Evolutionary conservation across 257 asterid species (phyloP).

Genomic region (Petunia secreta): DNA sequence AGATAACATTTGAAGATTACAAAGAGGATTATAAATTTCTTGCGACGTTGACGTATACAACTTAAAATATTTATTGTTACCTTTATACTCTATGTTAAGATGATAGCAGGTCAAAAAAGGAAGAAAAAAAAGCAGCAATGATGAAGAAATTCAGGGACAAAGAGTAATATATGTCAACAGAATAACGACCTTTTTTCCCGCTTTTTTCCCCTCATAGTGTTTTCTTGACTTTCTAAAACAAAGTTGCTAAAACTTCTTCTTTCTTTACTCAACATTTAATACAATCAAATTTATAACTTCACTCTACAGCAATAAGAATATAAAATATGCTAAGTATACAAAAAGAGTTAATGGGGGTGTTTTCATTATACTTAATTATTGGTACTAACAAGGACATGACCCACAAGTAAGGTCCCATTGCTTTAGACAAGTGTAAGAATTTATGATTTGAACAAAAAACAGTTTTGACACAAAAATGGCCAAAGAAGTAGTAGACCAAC

Average conservation of each 20-base stretch:
- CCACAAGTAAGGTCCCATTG: slow-evolving; percentile 59
- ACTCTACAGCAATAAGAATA: slow-evolving; percentile 18
- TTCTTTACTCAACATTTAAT: slow-evolving; percentile 21
- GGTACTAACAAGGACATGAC: slow-evolving; percentile 41
- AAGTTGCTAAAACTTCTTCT: slow-evolving; percentile 41
- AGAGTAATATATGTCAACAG: slow-evolving; percentile 45
- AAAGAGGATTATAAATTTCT: too few species aligned
- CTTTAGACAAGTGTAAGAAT: slow-evolving; percentile 54
- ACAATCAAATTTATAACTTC: slow-evolving; percentile 29
- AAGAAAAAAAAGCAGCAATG: not conserved
- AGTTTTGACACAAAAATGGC: slow-evolving; percentile 56
- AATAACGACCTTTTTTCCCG: slow-evolving; percentile 48
- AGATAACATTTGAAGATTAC: too few species aligned
- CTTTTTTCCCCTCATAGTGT: slow-evolving; percentile 32
- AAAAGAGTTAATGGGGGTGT: not conserved
- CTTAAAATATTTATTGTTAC: not conserved
- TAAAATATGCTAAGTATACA: slow-evolving; percentile 25
- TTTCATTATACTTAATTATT: not conserved
- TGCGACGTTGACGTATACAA: too few species aligned
- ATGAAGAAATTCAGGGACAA: slow-evolving; percentile 37
- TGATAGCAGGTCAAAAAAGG: not conserved
- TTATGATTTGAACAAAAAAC: slow-evolving; percentile 51
- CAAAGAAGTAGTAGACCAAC: slow-evolving; percentile 44
- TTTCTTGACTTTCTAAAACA: slow-evolving; percentile 50
- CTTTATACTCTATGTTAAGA: too few species aligned